These are phyloP conservation scores for Pythium sp. DNA, from an alignment of 352 stramenopile species.

Conservation along the genomic window DNA sequence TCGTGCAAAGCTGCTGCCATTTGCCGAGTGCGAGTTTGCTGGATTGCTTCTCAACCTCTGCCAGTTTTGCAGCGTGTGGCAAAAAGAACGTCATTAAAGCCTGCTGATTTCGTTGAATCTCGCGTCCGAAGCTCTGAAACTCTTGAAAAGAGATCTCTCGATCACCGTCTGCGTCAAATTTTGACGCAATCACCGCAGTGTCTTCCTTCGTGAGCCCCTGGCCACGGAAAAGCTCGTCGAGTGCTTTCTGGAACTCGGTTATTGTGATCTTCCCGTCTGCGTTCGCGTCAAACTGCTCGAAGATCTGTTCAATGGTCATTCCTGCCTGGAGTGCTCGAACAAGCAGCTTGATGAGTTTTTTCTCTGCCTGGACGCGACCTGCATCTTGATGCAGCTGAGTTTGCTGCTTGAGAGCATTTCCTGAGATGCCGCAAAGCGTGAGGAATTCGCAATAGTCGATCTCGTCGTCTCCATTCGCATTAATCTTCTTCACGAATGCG, in stretches of 20 bases:
- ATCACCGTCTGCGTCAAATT: constrained; percentile 61
- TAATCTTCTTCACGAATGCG: constrained; percentile 48
- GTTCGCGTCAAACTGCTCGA: constrained; percentile 75
- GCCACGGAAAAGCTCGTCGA: constrained; percentile 49
- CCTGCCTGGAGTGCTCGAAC: constrained; percentile 44
- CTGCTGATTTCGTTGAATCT: constrained; percentile 38
- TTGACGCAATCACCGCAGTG: constrained; percentile 29
- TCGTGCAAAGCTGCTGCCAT: constrained; percentile 34
- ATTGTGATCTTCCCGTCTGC: constrained; percentile 54
- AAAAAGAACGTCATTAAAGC: constrained; percentile 23
- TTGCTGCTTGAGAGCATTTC: constrained; percentile 20
- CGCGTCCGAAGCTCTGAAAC: constrained; percentile 52
- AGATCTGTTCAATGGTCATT: constrained; percentile 56
- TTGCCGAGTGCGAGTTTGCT: constrained; percentile 16
- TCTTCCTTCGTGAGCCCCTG: constrained; percentile 41
- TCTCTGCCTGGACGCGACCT: constrained; percentile 26
- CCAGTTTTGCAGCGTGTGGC: constrained; percentile 23
- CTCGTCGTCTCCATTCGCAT: constrained; percentile 51
- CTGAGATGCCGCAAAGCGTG: constrained; percentile 38
- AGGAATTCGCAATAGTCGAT: constrained; percentile 78
- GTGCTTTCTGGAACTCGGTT: constrained; percentile 45
- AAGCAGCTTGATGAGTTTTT: constrained; percentile 65
- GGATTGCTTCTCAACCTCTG: constrained; percentile 5
- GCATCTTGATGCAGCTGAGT: constrained; percentile 18
- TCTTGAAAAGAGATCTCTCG: constrained; percentile 50